Conservation (phyloP, 805 yeast genomes). For the Hanseniaspora lindneri region DNA sequence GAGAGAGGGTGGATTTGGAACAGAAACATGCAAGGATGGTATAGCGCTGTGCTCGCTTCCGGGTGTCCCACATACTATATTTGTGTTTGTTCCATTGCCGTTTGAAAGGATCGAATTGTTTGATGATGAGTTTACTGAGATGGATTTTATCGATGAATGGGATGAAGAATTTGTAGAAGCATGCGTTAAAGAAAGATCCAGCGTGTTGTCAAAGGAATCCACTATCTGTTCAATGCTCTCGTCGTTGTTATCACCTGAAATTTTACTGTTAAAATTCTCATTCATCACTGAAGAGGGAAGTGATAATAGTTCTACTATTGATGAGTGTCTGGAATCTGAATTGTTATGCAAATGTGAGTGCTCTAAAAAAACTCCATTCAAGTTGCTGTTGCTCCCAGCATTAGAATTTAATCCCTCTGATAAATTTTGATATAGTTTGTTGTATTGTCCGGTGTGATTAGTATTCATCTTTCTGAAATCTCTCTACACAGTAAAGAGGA, state of each 20-base stretch:
- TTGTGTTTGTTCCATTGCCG: neutral
- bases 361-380: neutral
- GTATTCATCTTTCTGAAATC: neutral
- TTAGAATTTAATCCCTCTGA: neutral
- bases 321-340: slow-evolving; percentile 14
- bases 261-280: too few relatives aligned
- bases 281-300: slow-evolving; percentile 14
- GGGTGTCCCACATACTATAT: neutral
- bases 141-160: slow-evolving; percentile 8
- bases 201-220: slow-evolving; percentile 1
- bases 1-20: slow-evolving; percentile 12
- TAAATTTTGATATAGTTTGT: slow-evolving; percentile 5
- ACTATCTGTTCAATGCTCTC: neutral
- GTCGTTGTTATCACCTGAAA: neutral
- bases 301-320: slow-evolving; percentile 12
- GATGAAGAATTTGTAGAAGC: slow-evolving; percentile 7
- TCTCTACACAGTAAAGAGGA: neutral
- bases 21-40: neutral
- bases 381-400: neutral
- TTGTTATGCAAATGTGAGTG: neutral
- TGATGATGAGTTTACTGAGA: neutral
- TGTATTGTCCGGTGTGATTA: slow-evolving; percentile 6
- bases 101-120: neutral
- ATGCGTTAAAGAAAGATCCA: slow-evolving; percentile 2
- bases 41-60: neutral